These are phyloP conservation scores for Diplodia mutila DNA, from an alignment of 2,329 filamentous ascomycete genomes.

Conservation along the genomic window DNA sequence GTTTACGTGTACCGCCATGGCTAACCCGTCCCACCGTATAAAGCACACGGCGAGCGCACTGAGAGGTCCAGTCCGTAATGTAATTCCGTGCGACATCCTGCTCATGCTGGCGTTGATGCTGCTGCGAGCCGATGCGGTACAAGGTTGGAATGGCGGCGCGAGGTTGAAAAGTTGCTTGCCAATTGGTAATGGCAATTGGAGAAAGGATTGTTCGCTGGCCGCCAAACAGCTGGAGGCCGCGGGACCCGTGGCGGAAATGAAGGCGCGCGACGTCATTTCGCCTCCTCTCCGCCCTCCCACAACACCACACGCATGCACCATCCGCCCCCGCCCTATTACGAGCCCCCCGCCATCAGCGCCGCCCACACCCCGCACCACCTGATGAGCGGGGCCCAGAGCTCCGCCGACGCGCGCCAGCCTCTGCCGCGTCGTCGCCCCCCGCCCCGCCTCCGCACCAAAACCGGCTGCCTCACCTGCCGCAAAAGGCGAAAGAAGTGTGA, in stretches of 20 bases:
- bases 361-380: not conserved
- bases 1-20: too few species aligned
- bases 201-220: too few species aligned
- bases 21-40: too few species aligned
- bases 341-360: not conserved
- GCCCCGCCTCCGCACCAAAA: constrained; percentile 14
- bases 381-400: not conserved
- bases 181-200: too few species aligned
- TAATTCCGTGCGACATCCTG: too few species aligned
- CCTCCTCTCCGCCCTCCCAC: not conserved
- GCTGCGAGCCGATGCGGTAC: too few species aligned
- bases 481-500: constrained; percentile 10
- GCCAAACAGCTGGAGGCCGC: too few species aligned
- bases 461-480: constrained; percentile 19
- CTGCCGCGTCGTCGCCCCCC: not conserved
- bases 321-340: not conserved
- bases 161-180: too few species aligned
- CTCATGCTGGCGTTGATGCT: too few species aligned
- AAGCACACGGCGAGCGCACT: too few species aligned
- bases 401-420: not conserved
- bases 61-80: too few species aligned
- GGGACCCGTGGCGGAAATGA: not conserved
- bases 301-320: not conserved
- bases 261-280: not conserved
- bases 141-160: too few species aligned